A percentile compares a stretch with the other conserved stretches of the same genome.
These are phyloP conservation scores for Imleria badia DNA, from an alignment of 768 basidiomycete genomes.

Conservation along the genomic window DNA sequence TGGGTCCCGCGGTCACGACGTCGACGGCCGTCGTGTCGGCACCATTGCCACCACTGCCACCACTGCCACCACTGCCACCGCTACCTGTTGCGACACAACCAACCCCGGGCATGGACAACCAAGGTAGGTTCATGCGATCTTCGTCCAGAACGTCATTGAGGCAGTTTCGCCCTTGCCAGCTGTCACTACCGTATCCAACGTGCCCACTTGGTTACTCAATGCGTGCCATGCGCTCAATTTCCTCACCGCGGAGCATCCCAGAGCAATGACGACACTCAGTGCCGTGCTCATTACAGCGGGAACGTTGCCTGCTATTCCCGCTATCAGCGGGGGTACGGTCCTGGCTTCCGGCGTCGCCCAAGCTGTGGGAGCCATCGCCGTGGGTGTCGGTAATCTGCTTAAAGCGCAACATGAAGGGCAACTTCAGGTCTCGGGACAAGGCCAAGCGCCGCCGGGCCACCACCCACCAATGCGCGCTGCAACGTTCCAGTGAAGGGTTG, in stretches of 20 bases:
- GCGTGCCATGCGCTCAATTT: conserved; percentile 74
- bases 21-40: conserved; percentile 6
- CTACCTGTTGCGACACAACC: conserved; percentile 19
- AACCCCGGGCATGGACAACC: conserved; percentile 11
- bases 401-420: conserved; percentile 47
- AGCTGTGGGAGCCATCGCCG: conserved; percentile 75
- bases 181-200: conserved; percentile 51
- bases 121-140: conserved; percentile 14
- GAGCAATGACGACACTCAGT: conserved; percentile 69
- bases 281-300: conserved; percentile 80
- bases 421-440: conserved; percentile 26
- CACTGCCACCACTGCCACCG: conserved; percentile 17
- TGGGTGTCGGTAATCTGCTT: conserved; percentile 64
- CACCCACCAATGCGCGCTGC: conserved; percentile 31
- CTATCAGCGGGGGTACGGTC: conserved; percentile 66
- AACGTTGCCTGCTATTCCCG: conserved; percentile 70
- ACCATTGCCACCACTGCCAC: conserved; percentile 15
- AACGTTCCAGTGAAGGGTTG: conserved; percentile 26
- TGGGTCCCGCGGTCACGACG: conserved; percentile 26
- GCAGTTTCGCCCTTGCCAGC: conserved; percentile 21
- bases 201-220: conserved; percentile 75
- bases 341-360: conserved; percentile 74
- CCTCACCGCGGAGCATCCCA: conserved; percentile 73
- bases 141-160: neutral
- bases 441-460: conserved; percentile 18